Evolutionary conservation across 2,329 filamentous ascomycete species (phyloP).

Genomic region (Botrytis tulipae): DNA sequence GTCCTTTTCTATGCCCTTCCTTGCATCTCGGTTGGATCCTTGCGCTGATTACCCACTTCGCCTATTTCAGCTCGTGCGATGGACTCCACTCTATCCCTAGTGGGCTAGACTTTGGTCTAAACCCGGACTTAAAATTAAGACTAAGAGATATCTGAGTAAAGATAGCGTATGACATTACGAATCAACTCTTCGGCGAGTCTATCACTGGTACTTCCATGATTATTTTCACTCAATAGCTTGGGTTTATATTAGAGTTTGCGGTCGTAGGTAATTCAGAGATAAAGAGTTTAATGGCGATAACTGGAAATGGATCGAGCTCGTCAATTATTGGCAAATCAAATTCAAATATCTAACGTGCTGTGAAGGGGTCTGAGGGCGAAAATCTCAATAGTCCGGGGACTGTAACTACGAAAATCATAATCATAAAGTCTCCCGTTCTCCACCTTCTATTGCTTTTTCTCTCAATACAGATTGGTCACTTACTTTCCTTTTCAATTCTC

Average conservation of each 20-base stretch:
- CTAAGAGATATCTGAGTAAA: not conserved
- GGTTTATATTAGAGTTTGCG: slow-evolving; percentile 1
- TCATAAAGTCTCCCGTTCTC: slow-evolving; percentile 11
- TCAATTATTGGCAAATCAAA: not conserved
- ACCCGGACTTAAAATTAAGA: not conserved
- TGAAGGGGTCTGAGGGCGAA: slow-evolving; percentile 11
- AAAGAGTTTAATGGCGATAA: not conserved
- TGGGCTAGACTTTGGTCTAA: not conserved
- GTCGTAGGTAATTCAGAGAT: not conserved
- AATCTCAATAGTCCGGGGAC: not conserved
- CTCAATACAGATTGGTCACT: not conserved
- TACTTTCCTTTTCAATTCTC: not conserved
- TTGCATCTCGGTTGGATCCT: not conserved
- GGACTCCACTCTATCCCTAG: not conserved
- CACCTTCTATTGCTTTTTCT: not conserved
- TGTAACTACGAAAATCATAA: not conserved
- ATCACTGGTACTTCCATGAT: not conserved
- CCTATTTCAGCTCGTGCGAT: not conserved
- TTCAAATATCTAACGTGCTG: not conserved
- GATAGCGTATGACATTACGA: not conserved
- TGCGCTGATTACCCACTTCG: not conserved
- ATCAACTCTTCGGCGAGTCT: not conserved
- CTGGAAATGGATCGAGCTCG: not conserved
- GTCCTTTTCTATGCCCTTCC: not conserved
- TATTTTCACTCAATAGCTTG: not conserved